These are phyloP conservation scores for Lomentospora prolificans DNA, from an alignment of 2,329 filamentous ascomycete genomes.

Conservation along the genomic window DNA sequence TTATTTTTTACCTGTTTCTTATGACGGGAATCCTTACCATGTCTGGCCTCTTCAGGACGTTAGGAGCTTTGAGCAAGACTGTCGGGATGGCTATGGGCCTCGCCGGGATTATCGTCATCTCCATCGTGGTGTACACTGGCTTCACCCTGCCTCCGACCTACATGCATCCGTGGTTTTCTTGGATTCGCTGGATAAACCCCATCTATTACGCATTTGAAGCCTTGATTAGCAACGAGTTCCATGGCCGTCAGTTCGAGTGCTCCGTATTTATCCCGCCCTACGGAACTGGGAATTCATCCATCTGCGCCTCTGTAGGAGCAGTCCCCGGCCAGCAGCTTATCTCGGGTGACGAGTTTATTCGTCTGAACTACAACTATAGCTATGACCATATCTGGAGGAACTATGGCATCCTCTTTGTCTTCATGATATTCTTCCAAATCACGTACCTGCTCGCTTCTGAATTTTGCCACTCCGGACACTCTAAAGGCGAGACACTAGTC, in stretches of 20 bases:
- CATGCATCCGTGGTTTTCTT: slow-evolving; percentile 24
- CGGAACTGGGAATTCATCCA: too few relatives aligned
- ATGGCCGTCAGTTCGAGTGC: slow-evolving; percentile 23
- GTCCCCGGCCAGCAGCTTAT: slow-evolving; percentile 30
- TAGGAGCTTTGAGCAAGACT: slow-evolving; percentile 58
- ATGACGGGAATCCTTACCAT: slow-evolving; percentile 67
- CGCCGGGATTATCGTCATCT: slow-evolving; percentile 40
- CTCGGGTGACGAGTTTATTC: slow-evolving; percentile 33
- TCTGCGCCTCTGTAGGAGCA: slow-evolving; percentile 36
- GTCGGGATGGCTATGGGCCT: slow-evolving; percentile 52
- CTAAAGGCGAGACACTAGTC: slow-evolving; percentile 47
- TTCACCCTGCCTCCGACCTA: slow-evolving; percentile 33
- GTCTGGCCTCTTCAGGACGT: slow-evolving; percentile 78
- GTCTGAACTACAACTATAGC: slow-evolving; percentile 32
- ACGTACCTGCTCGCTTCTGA: slow-evolving; percentile 42
- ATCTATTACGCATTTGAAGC: slow-evolving; percentile 40
- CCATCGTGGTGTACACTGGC: slow-evolving; percentile 45
- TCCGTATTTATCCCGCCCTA: slow-evolving; percentile 14
- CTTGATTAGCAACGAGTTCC: slow-evolving; percentile 18
- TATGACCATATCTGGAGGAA: slow-evolving; percentile 43
- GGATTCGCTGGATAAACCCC: slow-evolving; percentile 57
- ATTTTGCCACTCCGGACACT: slow-evolving; percentile 33
- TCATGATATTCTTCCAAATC: slow-evolving; percentile 35
- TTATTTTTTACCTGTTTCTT: slow-evolving; percentile 64
- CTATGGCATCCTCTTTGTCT: slow-evolving; percentile 44